Conservation (phyloP, 192 early-diverging fungal species). For the Mortierella hygrophila region DNA sequence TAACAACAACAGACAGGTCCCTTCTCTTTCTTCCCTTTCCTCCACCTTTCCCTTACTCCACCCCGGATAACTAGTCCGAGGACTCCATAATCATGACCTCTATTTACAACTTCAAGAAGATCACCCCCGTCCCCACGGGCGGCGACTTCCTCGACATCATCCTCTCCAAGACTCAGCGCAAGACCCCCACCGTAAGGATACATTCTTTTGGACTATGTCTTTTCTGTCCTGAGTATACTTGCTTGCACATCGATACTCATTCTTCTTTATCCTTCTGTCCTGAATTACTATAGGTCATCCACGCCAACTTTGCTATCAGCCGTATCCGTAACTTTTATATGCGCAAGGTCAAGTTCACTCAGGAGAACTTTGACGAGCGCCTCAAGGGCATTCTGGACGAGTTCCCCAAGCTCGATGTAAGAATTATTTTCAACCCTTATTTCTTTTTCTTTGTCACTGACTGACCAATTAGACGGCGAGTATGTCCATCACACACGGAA, state of each 20-base stretch:
- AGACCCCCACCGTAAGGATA: slow-evolving; percentile 88
- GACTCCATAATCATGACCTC: slow-evolving; percentile 29
- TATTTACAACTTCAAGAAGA: slow-evolving; percentile 99
- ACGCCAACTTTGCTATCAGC: slow-evolving; percentile 97
- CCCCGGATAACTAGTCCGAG: slow-evolving; percentile 3
- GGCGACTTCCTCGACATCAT: slow-evolving; percentile 98
- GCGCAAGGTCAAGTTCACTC: slow-evolving; percentile 99
- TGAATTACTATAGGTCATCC: slow-evolving; percentile 71
- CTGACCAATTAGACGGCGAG: neutral
- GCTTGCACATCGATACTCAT: neutral
- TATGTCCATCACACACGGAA: neutral
- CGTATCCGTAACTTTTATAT: slow-evolving; percentile 98
- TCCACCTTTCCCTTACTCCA: neutral
- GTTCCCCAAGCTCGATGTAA: slow-evolving; percentile 97
- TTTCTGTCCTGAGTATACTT: neutral
- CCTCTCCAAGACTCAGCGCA: slow-evolving; percentile 98
- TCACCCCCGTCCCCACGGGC: slow-evolving; percentile 93
- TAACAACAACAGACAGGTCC: neutral
- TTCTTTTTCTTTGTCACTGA: neutral
- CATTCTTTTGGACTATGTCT: slow-evolving; percentile 86
- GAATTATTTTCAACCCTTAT: slow-evolving; percentile 6
- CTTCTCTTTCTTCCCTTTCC: neutral
- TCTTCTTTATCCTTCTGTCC: neutral
- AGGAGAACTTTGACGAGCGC: slow-evolving; percentile 96
- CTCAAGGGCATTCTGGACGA: slow-evolving; percentile 92